Evolutionary conservation across 2,329 filamentous ascomycete genomes (phyloP), one percentile per base, ranked within the genome.

Genomic region (Aspergillus jensenii): DNA sequence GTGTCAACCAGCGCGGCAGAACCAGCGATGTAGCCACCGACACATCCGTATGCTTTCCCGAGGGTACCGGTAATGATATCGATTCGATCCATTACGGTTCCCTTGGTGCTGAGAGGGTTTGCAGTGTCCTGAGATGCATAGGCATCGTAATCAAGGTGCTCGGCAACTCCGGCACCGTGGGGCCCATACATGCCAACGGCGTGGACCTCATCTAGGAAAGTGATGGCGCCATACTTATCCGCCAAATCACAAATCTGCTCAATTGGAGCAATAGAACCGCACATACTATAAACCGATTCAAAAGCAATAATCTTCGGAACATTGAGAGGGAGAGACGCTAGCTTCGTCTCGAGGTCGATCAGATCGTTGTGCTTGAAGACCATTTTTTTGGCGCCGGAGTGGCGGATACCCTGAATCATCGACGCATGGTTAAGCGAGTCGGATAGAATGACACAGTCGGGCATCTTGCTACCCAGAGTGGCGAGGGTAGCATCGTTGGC

Each of bases 221-320:
- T 99, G 63, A 99, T 87, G 40, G 95, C 95, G 59, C 95, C 95
- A 74, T 99, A 99, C 81, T 96, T 97, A 62, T 98, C 93, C 9
- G 95, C 93, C 54, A 99, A 81, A 73, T 99, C 92, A 74, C 93
- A 98, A 62, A 99, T 98, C 71, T 89, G 89, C 78, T 93, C 91
- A 67, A 99, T 99, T 0, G 95, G 95, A 0, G 92, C 95, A 72
- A 99, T 91, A 15, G 92, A 96, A 62, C 95, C 95, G 73, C 95
- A 99, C 95, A 99, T 99, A 81, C 92, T 96, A 80, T 99, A 99
- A 3, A 99, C 95, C 31, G 92, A 96, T 79, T 99, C 95, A 65
- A 98, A 99, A 2, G 95, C 95, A 65, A 99, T 99, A 65, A 99
- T 96, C 82, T 99, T 99, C 58, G 95, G 95, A 37, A 90, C 85